Conservation (phyloP, 1,284 basidiomycete species). For the Vanrija sp. region DNA sequence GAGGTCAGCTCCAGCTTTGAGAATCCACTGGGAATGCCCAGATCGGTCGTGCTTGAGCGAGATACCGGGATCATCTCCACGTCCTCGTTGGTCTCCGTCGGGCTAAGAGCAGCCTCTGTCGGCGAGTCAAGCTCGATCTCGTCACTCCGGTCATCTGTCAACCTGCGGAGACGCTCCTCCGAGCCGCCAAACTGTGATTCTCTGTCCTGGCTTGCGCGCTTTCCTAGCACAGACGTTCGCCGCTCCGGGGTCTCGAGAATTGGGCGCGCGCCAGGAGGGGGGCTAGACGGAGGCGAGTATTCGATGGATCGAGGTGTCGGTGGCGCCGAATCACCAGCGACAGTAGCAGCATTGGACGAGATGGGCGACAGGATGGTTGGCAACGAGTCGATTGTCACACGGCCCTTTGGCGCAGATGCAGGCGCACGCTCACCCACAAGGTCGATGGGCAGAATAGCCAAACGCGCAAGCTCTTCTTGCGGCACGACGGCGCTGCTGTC, state of each 20-base stretch:
- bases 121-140: slow-evolving; percentile 13
- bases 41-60: background rate
- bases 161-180: slow-evolving; percentile 15
- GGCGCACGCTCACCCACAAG: slow-evolving; percentile 18
- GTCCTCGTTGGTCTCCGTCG: background rate
- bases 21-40: background rate
- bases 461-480: slow-evolving; percentile 45
- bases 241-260: background rate
- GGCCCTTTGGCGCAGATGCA: background rate
- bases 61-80: background rate
- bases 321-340: slow-evolving; percentile 11
- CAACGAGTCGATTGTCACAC: slow-evolving; percentile 12
- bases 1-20: slow-evolving; percentile 13
- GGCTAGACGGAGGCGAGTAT: background rate
- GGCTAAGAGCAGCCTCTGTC: background rate
- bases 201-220: slow-evolving; percentile 40
- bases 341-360: slow-evolving; percentile 23
- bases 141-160: background rate
- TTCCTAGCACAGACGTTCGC: slow-evolving; percentile 31
- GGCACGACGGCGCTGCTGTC: slow-evolving; percentile 38
- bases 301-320: slow-evolving; percentile 4
- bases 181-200: slow-evolving; percentile 33
- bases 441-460: slow-evolving; percentile 36
- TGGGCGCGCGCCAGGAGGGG: background rate
- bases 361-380: slow-evolving; percentile 11